These are phyloP conservation scores for Aspergillus tanneri DNA, from an alignment of 2,329 filamentous ascomycete species.

Conservation along the genomic window DNA sequence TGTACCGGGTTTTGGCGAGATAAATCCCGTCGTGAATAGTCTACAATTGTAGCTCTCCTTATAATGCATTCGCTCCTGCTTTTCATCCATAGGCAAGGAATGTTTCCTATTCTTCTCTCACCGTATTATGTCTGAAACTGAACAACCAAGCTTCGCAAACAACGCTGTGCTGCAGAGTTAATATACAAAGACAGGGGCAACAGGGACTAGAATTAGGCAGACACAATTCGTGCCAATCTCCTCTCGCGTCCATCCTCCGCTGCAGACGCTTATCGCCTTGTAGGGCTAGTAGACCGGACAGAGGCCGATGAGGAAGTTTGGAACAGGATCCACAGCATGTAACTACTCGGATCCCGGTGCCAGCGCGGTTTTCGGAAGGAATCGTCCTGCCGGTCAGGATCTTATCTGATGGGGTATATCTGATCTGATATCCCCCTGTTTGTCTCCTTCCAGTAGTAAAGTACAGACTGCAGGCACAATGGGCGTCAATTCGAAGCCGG, in stretches of 20 bases:
- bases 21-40: too few relatives aligned
- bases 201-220: not conserved
- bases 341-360: not conserved
- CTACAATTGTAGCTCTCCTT: too few relatives aligned
- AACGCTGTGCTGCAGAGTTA: not conserved
- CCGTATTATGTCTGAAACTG: too few relatives aligned
- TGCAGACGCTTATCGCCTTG: not conserved
- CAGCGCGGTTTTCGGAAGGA: not conserved
- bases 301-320: not conserved
- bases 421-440: constrained; percentile 15
- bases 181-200: not conserved
- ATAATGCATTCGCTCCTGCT: too few relatives aligned
- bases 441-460: not conserved
- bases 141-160: not conserved
- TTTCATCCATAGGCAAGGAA: too few relatives aligned
- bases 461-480: not conserved
- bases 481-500: not conserved
- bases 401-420: constrained; percentile 28
- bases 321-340: not conserved
- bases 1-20: too few relatives aligned
- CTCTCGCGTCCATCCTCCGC: not conserved
- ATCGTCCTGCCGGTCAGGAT: constrained; percentile 7
- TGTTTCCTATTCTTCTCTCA: too few relatives aligned
- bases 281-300: not conserved
- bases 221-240: not conserved